Base-by-base conservation (phyloP, 306 rosid genomes). In the Oemleria cerasiformis region DNA sequence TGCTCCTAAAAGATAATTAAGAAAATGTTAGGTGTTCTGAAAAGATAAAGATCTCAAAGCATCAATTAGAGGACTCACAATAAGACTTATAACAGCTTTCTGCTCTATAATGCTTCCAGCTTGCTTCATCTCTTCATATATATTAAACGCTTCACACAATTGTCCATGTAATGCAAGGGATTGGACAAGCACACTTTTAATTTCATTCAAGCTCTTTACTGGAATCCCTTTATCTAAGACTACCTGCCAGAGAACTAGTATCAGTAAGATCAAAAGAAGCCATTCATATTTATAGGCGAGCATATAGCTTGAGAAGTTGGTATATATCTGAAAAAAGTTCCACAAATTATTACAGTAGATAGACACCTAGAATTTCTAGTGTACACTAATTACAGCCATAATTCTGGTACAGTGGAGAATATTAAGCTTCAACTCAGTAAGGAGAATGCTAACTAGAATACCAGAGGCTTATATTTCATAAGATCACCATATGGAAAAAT, bases 151-250 rank as follows among this genome's bases (percentile, higher is more conserved):
- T 62, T 94, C 95, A 0, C 79, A 68, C 70, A 88, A 62, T 76
- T 84, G 82, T 68, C 91, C 95, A 60, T 82, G 74, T 38, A 85
- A 84, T 56, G 96, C 96, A 73, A 94, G 96, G 71, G 91, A 69
- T 71, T 82, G 80, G 77, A 87, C 88, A 70, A 94, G 97, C 48
- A 72, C 91, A 68, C 95, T 83, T 75, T 84, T 89, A 72, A 91
- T 75, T 81, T 91, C 97, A 77, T 77, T 77, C 65, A 82, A 60
- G 83, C 11, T 49, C 78, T 83, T 88, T 20, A 1, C 3, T 16
- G 88, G 84, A 77, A 91, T 70, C 20, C 51, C 9, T 71, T 81
- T 53, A 78, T 86, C 90, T 21, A 56, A 73, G 72, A 86, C 55
- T 23, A 89, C 86, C 98, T 94, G 82, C 63, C 65, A 38, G 17